Evolutionary conservation across 371 early-diverging fungal genomes (phyloP).

Genomic region (Circinella umbellata): DNA sequence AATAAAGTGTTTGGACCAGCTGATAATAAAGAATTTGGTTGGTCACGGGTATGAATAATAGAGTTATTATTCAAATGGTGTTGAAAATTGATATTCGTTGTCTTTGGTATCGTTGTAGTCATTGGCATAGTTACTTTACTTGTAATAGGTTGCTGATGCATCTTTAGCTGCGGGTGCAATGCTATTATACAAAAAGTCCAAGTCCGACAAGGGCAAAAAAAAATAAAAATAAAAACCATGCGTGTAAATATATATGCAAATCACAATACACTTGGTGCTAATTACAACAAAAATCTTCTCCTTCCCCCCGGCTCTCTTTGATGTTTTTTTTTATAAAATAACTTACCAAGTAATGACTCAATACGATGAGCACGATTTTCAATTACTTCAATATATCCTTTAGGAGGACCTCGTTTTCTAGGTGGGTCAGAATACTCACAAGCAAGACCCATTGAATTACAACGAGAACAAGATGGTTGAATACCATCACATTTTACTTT

Average conservation of each 20-base stretch:
- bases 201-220: background rate
- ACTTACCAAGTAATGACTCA: constrained; percentile 58
- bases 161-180: constrained; percentile 10
- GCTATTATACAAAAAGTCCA: background rate
- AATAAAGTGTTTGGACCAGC: constrained; percentile 10
- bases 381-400: constrained; percentile 77
- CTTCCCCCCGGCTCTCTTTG: no score
- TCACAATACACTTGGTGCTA: no score
- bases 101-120: background rate
- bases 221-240: no score
- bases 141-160: background rate
- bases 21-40: background rate
- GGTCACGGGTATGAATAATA: background rate
- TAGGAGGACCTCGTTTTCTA: constrained; percentile 72
- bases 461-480: constrained; percentile 51
- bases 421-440: constrained; percentile 53
- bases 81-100: constrained; percentile 5
- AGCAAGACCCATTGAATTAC: constrained; percentile 34
- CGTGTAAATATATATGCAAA: background rate
- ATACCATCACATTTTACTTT: constrained; percentile 57
- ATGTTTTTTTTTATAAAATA: background rate
- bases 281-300: no score
- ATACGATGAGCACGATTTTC: constrained; percentile 71
- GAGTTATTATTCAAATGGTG: background rate
- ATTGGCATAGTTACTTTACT: background rate